Evolutionary conservation across 345 rosid species (phyloP).

Genomic region (Citrus trifoliata): DNA sequence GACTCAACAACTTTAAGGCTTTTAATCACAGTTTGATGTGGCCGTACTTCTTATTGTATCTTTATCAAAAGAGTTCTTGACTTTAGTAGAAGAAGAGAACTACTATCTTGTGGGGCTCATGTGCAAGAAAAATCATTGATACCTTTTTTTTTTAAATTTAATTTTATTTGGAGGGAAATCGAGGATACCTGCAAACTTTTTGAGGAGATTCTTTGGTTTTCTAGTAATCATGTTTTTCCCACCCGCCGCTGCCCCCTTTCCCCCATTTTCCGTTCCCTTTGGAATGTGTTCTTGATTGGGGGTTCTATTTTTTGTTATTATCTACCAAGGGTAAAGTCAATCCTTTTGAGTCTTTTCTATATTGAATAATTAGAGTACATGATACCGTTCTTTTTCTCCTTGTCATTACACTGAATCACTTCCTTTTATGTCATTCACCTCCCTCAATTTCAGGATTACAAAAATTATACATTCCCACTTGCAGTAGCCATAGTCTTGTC

Average conservation of each 20-base stretch:
- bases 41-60: neutral
- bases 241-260: no score
- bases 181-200: neutral
- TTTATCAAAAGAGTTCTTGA: neutral
- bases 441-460: conserved; percentile 41
- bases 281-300: neutral
- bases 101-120: neutral
- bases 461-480: conserved; percentile 55
- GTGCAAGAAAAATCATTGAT: neutral
- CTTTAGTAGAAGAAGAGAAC: neutral
- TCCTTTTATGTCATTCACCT: neutral
- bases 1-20: neutral
- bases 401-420: neutral
- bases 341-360: neutral
- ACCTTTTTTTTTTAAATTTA: no score
- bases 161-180: neutral
- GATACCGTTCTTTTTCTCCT: neutral
- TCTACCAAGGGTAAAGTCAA: neutral
- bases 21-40: neutral
- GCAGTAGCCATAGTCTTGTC: conserved; percentile 78
- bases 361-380: neutral
- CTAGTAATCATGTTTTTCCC: no score
- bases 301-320: neutral
- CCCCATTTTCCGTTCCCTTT: neutral
- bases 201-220: neutral